Evolutionary conservation across 1,284 basidiomycete species (phyloP).

Genomic region (Austroboletus sp.): DNA sequence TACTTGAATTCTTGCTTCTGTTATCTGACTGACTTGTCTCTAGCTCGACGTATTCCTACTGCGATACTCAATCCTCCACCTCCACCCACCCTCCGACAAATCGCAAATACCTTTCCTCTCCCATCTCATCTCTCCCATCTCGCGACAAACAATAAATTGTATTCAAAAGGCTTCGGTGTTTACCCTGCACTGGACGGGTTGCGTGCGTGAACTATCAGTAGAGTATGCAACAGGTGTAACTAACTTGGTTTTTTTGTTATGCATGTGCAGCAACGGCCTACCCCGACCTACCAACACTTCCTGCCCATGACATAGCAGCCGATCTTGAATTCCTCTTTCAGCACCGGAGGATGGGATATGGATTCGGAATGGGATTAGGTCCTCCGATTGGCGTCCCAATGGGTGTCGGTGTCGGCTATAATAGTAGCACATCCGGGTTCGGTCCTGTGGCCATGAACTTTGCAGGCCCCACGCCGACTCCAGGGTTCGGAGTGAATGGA

Average conservation of each 20-base stretch:
- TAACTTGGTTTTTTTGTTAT: conserved; percentile 3
- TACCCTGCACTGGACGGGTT: conserved; percentile 19
- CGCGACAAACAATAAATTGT: conserved; percentile 16
- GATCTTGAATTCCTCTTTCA: conserved; percentile 54
- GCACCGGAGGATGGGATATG: conserved; percentile 35
- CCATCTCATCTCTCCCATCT: conserved; percentile 21
- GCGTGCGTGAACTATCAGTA: conserved; percentile 14
- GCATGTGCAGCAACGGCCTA: conserved; percentile 36
- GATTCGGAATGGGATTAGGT: conserved; percentile 29
- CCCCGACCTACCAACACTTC: conserved; percentile 49
- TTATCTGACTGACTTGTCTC: conserved; percentile 3
- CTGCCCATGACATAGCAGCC: conserved; percentile 43
- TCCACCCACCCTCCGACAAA: conserved; percentile 45
- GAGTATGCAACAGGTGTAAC: conserved; percentile 10
- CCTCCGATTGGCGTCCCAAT: conserved; percentile 25
- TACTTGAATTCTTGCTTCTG: neutral
- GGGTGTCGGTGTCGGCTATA: conserved; percentile 19
- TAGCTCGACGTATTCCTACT: conserved; percentile 47
- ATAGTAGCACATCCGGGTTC: conserved; percentile 16
- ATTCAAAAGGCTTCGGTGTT: conserved; percentile 16
- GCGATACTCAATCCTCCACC: conserved; percentile 38
- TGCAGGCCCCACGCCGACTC: conserved; percentile 10
- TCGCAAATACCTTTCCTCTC: conserved; percentile 39
- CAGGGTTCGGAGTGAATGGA: conserved; percentile 23
- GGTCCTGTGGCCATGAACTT: conserved; percentile 18